Conservation (phyloP, 768 basidiomycete species). For the Rhizopogon rudus region DNA sequence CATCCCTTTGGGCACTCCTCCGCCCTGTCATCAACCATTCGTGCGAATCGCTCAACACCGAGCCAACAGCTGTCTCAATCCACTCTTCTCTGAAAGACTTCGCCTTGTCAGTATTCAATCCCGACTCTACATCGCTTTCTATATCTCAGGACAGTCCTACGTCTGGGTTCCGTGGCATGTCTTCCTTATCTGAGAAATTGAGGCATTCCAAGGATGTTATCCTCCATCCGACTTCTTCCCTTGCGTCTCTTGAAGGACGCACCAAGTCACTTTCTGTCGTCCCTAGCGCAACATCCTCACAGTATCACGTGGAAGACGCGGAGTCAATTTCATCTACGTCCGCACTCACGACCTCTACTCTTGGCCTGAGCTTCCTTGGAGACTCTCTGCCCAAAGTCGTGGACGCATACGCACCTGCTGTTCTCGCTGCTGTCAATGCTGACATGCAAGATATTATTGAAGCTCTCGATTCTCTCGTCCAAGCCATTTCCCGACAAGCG, state of each 20-base stretch:
- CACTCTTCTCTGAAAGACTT: slow-evolving; percentile 43
- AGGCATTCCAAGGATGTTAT: slow-evolving; percentile 32
- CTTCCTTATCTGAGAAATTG: slow-evolving; percentile 22
- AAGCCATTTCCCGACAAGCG: slow-evolving; percentile 44
- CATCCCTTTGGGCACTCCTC: slow-evolving; percentile 37
- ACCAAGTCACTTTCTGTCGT: slow-evolving; percentile 27
- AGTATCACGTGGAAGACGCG: not conserved
- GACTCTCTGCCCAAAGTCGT: slow-evolving; percentile 45
- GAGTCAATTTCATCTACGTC: slow-evolving; percentile 13
- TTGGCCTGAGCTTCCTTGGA: slow-evolving; percentile 35
- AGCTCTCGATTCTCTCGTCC: slow-evolving; percentile 53
- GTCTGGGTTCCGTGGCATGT: slow-evolving; percentile 11
- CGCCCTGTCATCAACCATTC: slow-evolving; percentile 36
- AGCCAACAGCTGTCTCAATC: slow-evolving; percentile 23
- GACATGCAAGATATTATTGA: slow-evolving; percentile 55
- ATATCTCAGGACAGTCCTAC: slow-evolving; percentile 22
- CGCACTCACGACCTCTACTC: slow-evolving; percentile 10
- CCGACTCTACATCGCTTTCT: slow-evolving; percentile 33
- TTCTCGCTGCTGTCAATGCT: slow-evolving; percentile 38
- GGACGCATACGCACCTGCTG: slow-evolving; percentile 41
- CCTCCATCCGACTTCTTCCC: slow-evolving; percentile 27
- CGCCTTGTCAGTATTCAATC: slow-evolving; percentile 47
- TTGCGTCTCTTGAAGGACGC: slow-evolving; percentile 13
- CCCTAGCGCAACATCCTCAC: slow-evolving; percentile 11
- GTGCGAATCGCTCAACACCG: slow-evolving; percentile 23